Conservation (phyloP, 2,329 filamentous ascomycete species). For the Talaromyces sp. region DNA sequence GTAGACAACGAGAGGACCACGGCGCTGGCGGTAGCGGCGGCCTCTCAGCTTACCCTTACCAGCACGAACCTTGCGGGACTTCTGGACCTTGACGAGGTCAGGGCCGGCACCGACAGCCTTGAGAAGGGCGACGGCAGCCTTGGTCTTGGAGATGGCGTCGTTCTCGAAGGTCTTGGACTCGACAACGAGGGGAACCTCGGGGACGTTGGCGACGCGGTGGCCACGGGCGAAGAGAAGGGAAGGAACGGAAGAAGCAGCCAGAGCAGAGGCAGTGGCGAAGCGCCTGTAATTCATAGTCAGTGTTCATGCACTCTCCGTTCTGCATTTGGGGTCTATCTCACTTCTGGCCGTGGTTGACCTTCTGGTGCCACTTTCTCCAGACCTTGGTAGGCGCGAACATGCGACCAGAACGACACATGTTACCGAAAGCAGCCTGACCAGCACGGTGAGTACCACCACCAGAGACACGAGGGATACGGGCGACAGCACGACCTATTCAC, state of each 20-base stretch:
- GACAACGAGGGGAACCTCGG: slow-evolving; percentile 95
- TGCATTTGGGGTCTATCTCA: slow-evolving; percentile 40
- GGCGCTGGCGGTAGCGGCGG: slow-evolving; percentile 94
- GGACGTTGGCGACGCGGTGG: slow-evolving; percentile 85
- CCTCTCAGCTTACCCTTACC: slow-evolving; percentile 99
- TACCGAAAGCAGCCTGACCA: slow-evolving; percentile 99
- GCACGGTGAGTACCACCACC: slow-evolving; percentile 99
- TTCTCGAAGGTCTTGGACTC: slow-evolving; percentile 83
- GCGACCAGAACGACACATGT: slow-evolving; percentile 99
- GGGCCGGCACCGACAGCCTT: slow-evolving; percentile 84
- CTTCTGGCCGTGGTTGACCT: slow-evolving; percentile 99
- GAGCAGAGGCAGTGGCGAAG: slow-evolving; percentile 94
- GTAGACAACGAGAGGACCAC: slow-evolving; percentile 96
- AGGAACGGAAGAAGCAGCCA: slow-evolving; percentile 92
- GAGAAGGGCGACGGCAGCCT: slow-evolving; percentile 78
- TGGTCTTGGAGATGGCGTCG: slow-evolving; percentile 79
- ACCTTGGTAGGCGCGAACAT: slow-evolving; percentile 99
- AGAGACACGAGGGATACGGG: slow-evolving; percentile 99
- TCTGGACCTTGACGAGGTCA: slow-evolving; percentile 93
- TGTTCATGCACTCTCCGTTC: background rate
- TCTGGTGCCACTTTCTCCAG: slow-evolving; percentile 99
- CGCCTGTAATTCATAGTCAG: slow-evolving; percentile 48
- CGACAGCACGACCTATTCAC: slow-evolving; percentile 82
- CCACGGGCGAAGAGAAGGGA: slow-evolving; percentile 95
- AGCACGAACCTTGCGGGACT: slow-evolving; percentile 92